A percentile compares a stretch with the other conserved stretches of the same genome.
phyloP scores from a whole-genome alignment of 352 stramenopile genomes.

The Phytopythium mirpurense region DNA sequence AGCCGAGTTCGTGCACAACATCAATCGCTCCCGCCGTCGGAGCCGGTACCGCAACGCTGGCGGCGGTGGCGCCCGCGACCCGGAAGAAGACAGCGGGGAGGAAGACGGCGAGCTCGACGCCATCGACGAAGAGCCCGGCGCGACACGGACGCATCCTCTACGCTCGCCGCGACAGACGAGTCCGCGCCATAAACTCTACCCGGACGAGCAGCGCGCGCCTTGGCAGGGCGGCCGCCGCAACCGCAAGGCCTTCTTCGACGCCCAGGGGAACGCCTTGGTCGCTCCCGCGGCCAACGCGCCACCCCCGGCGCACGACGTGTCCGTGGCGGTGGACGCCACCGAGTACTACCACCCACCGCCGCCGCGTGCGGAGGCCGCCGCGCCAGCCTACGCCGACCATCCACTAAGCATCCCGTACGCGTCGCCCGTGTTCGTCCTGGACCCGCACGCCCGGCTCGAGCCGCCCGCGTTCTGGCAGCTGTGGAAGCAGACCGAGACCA shows the following conservation, averaged over 20 bases:
- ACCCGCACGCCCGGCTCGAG: constrained; percentile 21
- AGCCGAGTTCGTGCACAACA: constrained; percentile 55
- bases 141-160: constrained; percentile 7
- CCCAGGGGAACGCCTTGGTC: constrained; percentile 21
- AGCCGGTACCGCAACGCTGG: constrained; percentile 3
- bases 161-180: constrained; percentile 7
- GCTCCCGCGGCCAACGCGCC: too few species aligned
- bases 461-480: constrained; percentile 25
- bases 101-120: constrained; percentile 20
- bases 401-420: constrained; percentile 36
- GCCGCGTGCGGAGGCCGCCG: constrained; percentile 4
- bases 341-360: constrained; percentile 10
- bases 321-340: constrained; percentile 11
- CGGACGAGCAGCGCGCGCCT: background rate
- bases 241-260: constrained; percentile 34
- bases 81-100: constrained; percentile 9
- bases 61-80: constrained; percentile 5
- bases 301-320: constrained; percentile 5
- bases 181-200: constrained; percentile 11
- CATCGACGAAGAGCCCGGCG: constrained; percentile 3
- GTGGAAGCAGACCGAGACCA: constrained; percentile 64
- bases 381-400: constrained; percentile 8
- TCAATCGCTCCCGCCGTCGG: constrained; percentile 11
- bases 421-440: constrained; percentile 51
- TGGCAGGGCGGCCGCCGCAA: constrained; percentile 4